Evolutionary conservation across 139 green algal genomes (phyloP).

Genomic region (Chlorella ohadii): DNA sequence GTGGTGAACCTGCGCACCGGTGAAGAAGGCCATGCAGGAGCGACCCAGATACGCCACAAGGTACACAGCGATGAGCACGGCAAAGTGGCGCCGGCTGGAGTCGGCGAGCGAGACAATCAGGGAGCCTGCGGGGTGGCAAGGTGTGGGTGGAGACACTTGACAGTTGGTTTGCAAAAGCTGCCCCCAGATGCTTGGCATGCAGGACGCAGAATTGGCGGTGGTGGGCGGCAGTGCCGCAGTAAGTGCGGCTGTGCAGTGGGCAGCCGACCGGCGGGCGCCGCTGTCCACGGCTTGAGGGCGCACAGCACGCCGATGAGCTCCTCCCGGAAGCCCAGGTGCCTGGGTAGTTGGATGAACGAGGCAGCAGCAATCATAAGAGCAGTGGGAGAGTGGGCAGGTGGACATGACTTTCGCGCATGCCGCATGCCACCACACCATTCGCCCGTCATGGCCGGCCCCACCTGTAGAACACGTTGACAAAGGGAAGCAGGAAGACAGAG

Average conservation of each 20-base stretch:
- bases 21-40: constrained; percentile 21
- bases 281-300: constrained; percentile 24
- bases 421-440: no score
- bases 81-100: neutral
- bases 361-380: no score
- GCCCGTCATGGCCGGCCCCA: no score
- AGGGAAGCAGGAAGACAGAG: constrained; percentile 33
- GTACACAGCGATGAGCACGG: constrained; percentile 15
- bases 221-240: neutral
- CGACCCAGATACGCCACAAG: neutral
- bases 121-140: constrained; percentile 4
- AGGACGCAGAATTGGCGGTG: no score
- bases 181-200: no score
- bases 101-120: constrained; percentile 16
- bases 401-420: no score
- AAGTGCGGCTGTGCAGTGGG: neutral
- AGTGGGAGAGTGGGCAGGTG: no score
- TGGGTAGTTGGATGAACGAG: no score
- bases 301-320: constrained; percentile 28
- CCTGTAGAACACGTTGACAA: constrained; percentile 32
- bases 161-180: no score
- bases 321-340: no score
- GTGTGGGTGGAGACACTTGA: neutral
- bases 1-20: no score
- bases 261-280: neutral